Evolutionary conservation across 2,329 filamentous ascomycete genomes (phyloP), one percentile per base, ranked within the genome.

Genomic region (Epichloe scottii): DNA sequence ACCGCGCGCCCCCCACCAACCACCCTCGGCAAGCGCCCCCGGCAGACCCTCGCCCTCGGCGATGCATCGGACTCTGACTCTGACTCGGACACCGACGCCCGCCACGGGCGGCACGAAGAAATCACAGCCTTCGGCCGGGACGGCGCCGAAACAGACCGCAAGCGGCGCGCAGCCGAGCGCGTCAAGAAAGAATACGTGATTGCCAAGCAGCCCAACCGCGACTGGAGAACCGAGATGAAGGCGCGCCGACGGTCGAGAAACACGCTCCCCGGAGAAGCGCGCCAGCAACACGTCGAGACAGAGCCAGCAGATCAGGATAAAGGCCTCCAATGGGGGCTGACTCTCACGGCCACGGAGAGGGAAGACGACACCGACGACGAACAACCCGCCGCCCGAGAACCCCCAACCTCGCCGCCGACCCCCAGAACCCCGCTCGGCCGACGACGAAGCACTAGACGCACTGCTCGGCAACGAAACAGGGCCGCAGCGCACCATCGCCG

Each of bases 381-480:
- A 4, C 15, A 15, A 35, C 26, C 17, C 10, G 12, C 41, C 10
- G 11, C 41, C n/a, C 17, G 7, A 42, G 17, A n/a, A 19, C 23
- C 7, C n/a, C 30, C 23, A 11, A 23, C 15, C 26, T 12, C 5
- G 8, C 4, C 40, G 21, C 14, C 7, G 42, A 6, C 10, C 21
- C 42, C 14, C 33, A 5, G n/a, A 34, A 4, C 33, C 43, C 3
- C 49, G 35, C 12, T 41, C 57, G 38, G 65, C 65, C 42, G 74
- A 78, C 37, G 71, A 74, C 4, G 70, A 78, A 58, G 86, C 85
- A 8, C 68, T 89, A 53, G 77, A 82, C 53, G 82, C 85, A 5
- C 73, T 90, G 8, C 70, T 87, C 8, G 78, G 78, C 3, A 76
- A 79, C 63, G 74, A 57, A 21, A 73, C 66, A 19, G 62, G 63